Evolutionary conservation across 495 filamentous ascomycete species (phyloP).

Genomic region (Monascus purpureus): DNA sequence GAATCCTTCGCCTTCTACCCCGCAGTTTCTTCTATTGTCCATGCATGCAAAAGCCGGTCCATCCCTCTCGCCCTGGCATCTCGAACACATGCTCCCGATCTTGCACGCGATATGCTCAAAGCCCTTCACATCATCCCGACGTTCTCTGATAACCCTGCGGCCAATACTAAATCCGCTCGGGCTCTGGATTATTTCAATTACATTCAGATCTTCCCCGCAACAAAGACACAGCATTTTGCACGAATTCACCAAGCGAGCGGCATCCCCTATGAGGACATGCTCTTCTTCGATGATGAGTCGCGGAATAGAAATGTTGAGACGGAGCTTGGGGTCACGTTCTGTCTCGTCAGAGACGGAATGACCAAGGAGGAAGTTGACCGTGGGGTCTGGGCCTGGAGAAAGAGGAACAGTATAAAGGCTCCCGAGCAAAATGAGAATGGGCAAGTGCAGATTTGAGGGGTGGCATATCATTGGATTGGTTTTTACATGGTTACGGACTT

Average conservation of each 20-base stretch:
- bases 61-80: conserved; percentile 65
- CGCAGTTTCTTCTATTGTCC: conserved; percentile 60
- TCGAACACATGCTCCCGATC: conserved; percentile 68
- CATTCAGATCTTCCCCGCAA: conserved; percentile 79
- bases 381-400: conserved; percentile 73
- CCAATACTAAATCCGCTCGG: conserved; percentile 25
- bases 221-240: conserved; percentile 75
- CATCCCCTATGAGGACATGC: conserved; percentile 59
- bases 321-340: conserved; percentile 67
- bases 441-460: conserved; percentile 2
- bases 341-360: conserved; percentile 66
- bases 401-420: conserved; percentile 42
- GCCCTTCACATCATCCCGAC: conserved; percentile 50
- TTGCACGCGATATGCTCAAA: conserved; percentile 69
- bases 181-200: conserved; percentile 68
- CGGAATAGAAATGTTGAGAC: conserved; percentile 77
- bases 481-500: background rate
- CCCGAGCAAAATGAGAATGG: conserved; percentile 4
- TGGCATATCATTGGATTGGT: background rate
- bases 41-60: conserved; percentile 38
- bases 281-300: conserved; percentile 93
- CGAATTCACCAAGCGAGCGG: conserved; percentile 52
- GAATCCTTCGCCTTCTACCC: conserved; percentile 73
- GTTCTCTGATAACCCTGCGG: conserved; percentile 25
- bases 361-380: conserved; percentile 64